Evolutionary conservation across 176 grass and related monocot genomes (phyloP).

Genomic region (Calamus simplicifolius): DNA sequence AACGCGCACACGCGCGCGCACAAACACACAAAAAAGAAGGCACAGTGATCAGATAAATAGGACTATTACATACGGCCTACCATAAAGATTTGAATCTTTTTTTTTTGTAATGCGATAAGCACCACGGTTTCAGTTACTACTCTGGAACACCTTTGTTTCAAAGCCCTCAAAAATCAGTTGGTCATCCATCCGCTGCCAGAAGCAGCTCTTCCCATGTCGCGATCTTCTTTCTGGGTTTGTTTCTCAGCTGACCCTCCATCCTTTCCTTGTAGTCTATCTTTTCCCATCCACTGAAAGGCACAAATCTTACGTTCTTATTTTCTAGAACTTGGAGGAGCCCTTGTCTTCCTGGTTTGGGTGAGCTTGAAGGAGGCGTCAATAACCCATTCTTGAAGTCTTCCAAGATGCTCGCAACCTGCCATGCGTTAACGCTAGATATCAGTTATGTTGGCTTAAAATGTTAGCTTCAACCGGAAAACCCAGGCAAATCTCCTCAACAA

Average conservation of each 20-base stretch:
- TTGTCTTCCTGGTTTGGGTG: slow-evolving; percentile 39
- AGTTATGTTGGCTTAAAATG: background rate
- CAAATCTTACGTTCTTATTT: slow-evolving; percentile 40
- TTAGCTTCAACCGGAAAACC: no score
- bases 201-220: slow-evolving; percentile 53
- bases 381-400: slow-evolving; percentile 59
- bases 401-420: slow-evolving; percentile 69
- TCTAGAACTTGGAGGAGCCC: slow-evolving; percentile 53
- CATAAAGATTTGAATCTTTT: no score
- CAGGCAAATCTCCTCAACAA: no score
- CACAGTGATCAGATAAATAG: no score
- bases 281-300: slow-evolving; percentile 56
- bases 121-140: no score
- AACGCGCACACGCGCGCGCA: no score
- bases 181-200: slow-evolving; percentile 24
- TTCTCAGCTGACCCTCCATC: slow-evolving; percentile 31
- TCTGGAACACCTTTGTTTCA: no score
- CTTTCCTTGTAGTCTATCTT: slow-evolving; percentile 73
- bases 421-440: background rate
- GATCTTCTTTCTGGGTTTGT: slow-evolving; percentile 74
- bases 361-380: background rate
- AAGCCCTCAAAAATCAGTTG: no score
- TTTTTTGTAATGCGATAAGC: no score
- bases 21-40: no score
- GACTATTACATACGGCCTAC: no score